These are phyloP conservation scores for Stemphylium lycopersici DNA, from an alignment of 2,329 filamentous ascomycete species.

Conservation along the genomic window DNA sequence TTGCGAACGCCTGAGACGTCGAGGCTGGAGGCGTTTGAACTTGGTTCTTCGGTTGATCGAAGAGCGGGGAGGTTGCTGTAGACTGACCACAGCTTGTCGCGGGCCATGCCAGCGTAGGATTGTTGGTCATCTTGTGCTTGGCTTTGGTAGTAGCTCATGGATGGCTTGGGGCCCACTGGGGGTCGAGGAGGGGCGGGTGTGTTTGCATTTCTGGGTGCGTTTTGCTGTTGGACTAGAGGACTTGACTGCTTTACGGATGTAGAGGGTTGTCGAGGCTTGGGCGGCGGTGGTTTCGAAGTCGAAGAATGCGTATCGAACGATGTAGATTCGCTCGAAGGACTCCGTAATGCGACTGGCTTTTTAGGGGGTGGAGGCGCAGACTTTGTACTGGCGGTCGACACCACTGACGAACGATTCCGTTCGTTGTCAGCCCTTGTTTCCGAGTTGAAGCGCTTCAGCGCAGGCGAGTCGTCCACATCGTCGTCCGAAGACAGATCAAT, in stretches of 20 bases:
- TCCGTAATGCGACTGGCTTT: conserved; percentile 49
- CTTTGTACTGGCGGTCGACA: conserved; percentile 31
- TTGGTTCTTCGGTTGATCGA: conserved; percentile 28
- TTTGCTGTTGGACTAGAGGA: conserved; percentile 34
- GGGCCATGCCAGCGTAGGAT: conserved; percentile 46
- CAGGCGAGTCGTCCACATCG: conserved; percentile 27
- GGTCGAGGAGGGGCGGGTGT: conserved; percentile 45
- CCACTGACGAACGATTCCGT: conserved; percentile 20
- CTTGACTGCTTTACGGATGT: conserved; percentile 35
- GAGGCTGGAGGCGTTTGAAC: conserved; percentile 14
- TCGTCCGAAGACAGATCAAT: conserved; percentile 58
- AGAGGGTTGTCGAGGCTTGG: conserved; percentile 40
- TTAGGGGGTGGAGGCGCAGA: conserved; percentile 40
- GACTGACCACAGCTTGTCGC: conserved; percentile 48
- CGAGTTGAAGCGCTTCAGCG: conserved; percentile 32
- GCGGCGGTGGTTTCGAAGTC: conserved; percentile 43
- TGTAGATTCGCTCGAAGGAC: conserved; percentile 40
- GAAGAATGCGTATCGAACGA: conserved; percentile 20
- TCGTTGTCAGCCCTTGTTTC: conserved; percentile 30
- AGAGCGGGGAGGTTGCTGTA: conserved; percentile 50
- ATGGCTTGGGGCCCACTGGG: conserved; percentile 32
- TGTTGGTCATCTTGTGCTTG: conserved; percentile 30
- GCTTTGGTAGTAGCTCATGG: conserved; percentile 23
- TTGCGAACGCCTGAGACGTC: conserved; percentile 17
- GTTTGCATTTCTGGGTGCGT: conserved; percentile 27